Base-by-base conservation (phyloP, 768 basidiomycete species). In the Termitomyces sp. region DNA sequence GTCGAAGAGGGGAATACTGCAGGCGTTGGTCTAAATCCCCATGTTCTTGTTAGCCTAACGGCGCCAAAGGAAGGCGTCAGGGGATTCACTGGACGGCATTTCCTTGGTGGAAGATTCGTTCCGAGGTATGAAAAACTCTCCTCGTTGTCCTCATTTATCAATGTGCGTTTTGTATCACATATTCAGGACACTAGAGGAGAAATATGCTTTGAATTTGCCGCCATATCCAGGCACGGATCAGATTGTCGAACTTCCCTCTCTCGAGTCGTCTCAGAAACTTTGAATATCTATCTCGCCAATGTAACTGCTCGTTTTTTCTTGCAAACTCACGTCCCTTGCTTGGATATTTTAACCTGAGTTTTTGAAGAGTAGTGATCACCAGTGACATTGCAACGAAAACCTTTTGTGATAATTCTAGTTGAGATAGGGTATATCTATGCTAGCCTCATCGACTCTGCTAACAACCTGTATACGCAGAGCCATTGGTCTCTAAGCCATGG, bases 81-180 rank as follows among this genome's bases (percentile, higher is more conserved):
- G 66, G 69, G 68, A 15, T 98, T 91, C 72, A 82, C 71, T 30
- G 94, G 95, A 12, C 78, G 83, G 37, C 97, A 99, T 76, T 97
- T 93, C 69, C 81, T 98, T 1, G 97, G 96, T 2, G 97, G 97
- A 1, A 78, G 97, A 60, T 99, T 99, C 69, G 82, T 98, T 20
- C 86, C 95, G 6, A 89, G 81, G 95, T 95, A 65, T 64, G 87
- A 7, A 12, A 27, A 27, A n/a, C 27, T n/a, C 6, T 53, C 24
- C 9, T 27, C 22, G 16, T 11, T 37, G 18, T 27, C 8, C 51
- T 18, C 18, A 27, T 9, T n/a, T 2, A 5, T 41, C 9, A 9
- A 3, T 30, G n/a, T 41, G 1, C 24, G 50, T 39, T 31, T 27
- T 53, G 18, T 11, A 6, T 11, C n/a, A 16, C 2, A n/a, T 27